A percentile compares a stretch with the other conserved stretches of the same genome.
These are phyloP conservation scores for Tephrocybe sp. DNA, from an alignment of 768 basidiomycete species.

Conservation along the genomic window DNA sequence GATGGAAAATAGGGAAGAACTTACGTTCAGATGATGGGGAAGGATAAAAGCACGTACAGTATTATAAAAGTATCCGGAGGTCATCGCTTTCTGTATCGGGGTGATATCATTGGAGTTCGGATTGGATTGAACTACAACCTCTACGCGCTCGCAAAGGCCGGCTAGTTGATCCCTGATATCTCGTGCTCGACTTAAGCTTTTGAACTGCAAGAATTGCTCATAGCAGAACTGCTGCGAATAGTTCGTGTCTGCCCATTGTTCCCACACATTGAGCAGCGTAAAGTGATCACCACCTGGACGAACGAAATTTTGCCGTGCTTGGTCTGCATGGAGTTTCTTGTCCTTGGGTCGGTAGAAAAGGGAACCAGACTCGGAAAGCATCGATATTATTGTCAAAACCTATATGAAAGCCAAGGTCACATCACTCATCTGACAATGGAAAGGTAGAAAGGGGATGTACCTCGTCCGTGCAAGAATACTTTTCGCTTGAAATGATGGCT, in stretches of 20 bases:
- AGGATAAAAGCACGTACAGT: slow-evolving; percentile 50
- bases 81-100: slow-evolving; percentile 92
- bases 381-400: slow-evolving; percentile 95
- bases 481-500: slow-evolving; percentile 92
- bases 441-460: slow-evolving; percentile 43
- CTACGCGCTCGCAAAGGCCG: slow-evolving; percentile 93
- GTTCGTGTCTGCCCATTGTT: slow-evolving; percentile 98
- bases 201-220: slow-evolving; percentile 93
- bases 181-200: slow-evolving; percentile 89
- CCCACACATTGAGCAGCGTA: slow-evolving; percentile 95
- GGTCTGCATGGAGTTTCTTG: slow-evolving; percentile 96
- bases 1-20: background rate
- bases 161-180: slow-evolving; percentile 97
- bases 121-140: slow-evolving; percentile 83
- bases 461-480: slow-evolving; percentile 94
- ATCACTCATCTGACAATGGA: background rate
- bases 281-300: slow-evolving; percentile 97
- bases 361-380: slow-evolving; percentile 94
- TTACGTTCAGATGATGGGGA: background rate
- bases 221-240: slow-evolving; percentile 97
- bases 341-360: slow-evolving; percentile 97
- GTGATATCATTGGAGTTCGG: slow-evolving; percentile 92
- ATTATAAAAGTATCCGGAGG: slow-evolving; percentile 95
- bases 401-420: slow-evolving; percentile 24
- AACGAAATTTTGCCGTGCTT: slow-evolving; percentile 96